Evolutionary conservation across 306 rosid genomes (phyloP).

Genomic region (Arachis hypogaea): DNA sequence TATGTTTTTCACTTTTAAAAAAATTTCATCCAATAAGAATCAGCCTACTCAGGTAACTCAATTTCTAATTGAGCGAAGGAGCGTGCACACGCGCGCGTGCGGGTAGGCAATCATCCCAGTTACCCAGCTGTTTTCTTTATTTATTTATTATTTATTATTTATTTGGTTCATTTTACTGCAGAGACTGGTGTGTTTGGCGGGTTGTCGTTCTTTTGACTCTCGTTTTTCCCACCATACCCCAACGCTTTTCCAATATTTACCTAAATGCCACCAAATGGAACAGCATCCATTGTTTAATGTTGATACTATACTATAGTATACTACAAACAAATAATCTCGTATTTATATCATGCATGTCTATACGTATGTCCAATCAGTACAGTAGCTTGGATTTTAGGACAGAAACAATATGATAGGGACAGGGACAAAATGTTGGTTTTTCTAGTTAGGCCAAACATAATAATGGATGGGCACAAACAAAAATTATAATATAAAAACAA

Average conservation of each 20-base stretch:
- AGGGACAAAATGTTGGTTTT: slow-evolving; percentile 39
- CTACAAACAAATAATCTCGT: background rate
- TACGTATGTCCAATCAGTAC: slow-evolving; percentile 12
- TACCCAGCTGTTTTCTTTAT: background rate
- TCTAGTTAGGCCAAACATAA: slow-evolving; percentile 24
- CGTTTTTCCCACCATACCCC: slow-evolving; percentile 5
- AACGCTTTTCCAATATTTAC: slow-evolving; percentile 18
- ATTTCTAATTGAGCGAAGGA: background rate
- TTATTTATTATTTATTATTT: background rate
- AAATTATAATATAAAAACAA: too few relatives aligned
- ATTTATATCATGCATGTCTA: background rate
- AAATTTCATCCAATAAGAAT: too few relatives aligned
- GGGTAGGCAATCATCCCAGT: slow-evolving; percentile 1
- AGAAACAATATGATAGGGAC: background rate
- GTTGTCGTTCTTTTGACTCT: slow-evolving; percentile 44
- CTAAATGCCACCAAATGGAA: slow-evolving; percentile 22
- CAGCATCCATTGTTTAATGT: too few relatives aligned
- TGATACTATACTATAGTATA: too few relatives aligned
- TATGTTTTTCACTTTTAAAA: too few relatives aligned
- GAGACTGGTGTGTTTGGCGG: slow-evolving; percentile 54
- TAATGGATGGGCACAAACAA: background rate
- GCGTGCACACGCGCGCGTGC: slow-evolving; percentile 32
- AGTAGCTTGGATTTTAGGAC: slow-evolving; percentile 4
- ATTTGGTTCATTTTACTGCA: slow-evolving; percentile 40
- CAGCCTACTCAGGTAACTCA: too few relatives aligned